Evolutionary conservation across 305 asterid species (phyloP).

Genomic region (Solanum hybrid): DNA sequence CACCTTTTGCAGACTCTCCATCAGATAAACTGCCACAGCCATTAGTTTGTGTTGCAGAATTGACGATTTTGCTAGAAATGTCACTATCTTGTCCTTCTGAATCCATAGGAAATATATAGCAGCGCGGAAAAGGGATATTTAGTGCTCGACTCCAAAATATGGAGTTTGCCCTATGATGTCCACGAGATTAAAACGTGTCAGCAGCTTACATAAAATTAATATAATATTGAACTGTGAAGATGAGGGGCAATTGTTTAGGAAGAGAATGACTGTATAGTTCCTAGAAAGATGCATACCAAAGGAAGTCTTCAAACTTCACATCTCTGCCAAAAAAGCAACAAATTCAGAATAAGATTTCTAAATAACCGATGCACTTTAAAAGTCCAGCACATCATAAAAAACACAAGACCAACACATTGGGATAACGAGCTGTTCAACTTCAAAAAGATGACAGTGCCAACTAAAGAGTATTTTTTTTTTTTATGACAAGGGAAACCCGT

Average conservation of each 20-base stretch:
- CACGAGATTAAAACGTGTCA: slow-evolving; percentile 13
- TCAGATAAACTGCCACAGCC: slow-evolving; percentile 30
- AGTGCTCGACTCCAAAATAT: slow-evolving; percentile 94
- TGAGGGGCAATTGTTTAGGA: not conserved
- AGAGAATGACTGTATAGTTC: not conserved
- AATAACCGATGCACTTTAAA: not conserved
- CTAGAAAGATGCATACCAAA: slow-evolving; percentile 50
- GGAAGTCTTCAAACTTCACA: slow-evolving; percentile 78
- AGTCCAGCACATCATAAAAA: not conserved
- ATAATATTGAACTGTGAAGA: not conserved
- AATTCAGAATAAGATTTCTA: not conserved
- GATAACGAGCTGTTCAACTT: not conserved
- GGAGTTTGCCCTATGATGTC: slow-evolving; percentile 77
- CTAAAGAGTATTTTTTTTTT: not conserved
- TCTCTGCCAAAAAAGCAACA: slow-evolving; percentile 51
- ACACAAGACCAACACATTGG: not conserved
- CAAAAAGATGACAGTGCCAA: not conserved
- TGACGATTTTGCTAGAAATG: slow-evolving; percentile 5
- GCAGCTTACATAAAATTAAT: slow-evolving; percentile 13
- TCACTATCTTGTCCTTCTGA: slow-evolving; percentile 30
- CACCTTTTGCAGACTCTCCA: slow-evolving; percentile 35
- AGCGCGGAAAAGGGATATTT: slow-evolving; percentile 67
- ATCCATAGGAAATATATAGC: slow-evolving; percentile 37
- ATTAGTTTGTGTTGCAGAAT: slow-evolving; percentile 18
- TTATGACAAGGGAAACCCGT: too few species aligned